Evolutionary conservation across 2,329 filamentous ascomycete genomes (phyloP).

Genomic region (Claviceps africana): DNA sequence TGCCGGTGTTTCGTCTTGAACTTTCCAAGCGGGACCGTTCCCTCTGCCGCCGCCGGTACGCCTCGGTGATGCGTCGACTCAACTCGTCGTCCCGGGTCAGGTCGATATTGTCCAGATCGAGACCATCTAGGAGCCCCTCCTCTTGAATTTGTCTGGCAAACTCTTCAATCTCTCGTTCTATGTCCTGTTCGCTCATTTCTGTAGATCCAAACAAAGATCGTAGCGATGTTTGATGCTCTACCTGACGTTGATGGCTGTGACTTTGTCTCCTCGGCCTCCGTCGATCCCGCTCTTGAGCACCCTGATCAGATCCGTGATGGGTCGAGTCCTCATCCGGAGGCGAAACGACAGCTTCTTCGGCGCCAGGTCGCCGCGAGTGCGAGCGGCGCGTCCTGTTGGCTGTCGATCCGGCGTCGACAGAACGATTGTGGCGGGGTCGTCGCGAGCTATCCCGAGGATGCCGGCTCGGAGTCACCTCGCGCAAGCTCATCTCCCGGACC

Average conservation of each 20-base stretch:
- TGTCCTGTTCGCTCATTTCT: conserved; percentile 60
- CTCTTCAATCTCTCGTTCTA: conserved; percentile 80
- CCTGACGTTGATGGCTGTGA: conserved; percentile 39
- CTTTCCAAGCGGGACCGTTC: conserved; percentile 40
- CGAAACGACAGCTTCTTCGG: conserved; percentile 11
- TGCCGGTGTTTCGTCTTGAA: conserved; percentile 10
- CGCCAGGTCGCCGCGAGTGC: conserved; percentile 16
- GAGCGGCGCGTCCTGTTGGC: conserved; percentile 18
- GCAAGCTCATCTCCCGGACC: conserved; percentile 59
- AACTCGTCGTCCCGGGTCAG: conserved; percentile 76
- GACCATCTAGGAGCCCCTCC: conserved; percentile 73
- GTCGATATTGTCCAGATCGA: conserved; percentile 80
- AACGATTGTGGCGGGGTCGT: conserved; percentile 21
- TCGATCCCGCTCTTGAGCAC: conserved; percentile 21
- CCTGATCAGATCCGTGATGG: conserved; percentile 20
- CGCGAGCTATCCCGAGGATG: conserved; percentile 18
- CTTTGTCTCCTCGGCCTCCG: conserved; percentile 25
- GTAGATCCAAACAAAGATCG: conserved; percentile 71
- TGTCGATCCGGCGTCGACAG: conserved; percentile 18
- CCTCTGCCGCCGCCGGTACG: conserved; percentile 64
- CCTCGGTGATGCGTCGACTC: conserved; percentile 79
- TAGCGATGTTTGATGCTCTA: conserved; percentile 84
- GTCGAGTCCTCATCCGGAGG: conserved; percentile 13
- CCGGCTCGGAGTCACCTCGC: conserved; percentile 43
- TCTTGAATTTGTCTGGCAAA: conserved; percentile 81